phyloP scores from a whole-genome alignment of 495 filamentous ascomycete species.

The Mytilinidion resinicola region DNA sequence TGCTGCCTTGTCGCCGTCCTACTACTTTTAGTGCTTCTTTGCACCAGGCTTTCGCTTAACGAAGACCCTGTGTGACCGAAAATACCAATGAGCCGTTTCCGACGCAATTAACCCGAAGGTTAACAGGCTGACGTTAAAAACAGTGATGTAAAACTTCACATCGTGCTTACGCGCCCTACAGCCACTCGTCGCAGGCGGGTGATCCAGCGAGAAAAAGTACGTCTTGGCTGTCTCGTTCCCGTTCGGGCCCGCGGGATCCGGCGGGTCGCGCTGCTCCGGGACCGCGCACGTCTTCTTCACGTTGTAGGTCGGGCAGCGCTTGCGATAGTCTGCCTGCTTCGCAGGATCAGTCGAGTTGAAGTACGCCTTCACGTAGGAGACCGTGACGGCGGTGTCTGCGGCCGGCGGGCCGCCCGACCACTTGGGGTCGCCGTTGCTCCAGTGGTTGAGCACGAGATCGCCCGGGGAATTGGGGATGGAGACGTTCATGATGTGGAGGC shows the following conservation, averaged over 20 bases:
- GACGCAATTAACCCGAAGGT: no score
- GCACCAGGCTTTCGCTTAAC: no score
- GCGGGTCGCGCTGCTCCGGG: constrained; percentile 46
- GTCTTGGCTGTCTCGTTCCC: constrained; percentile 37
- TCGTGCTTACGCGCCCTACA: no score
- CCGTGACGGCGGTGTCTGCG: constrained; percentile 51
- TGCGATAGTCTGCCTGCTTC: constrained; percentile 5
- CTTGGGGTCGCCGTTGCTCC: constrained; percentile 64
- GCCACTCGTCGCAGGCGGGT: no score
- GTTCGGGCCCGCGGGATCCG: constrained; percentile 24
- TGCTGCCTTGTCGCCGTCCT: no score
- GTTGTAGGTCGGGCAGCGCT: constrained; percentile 11
- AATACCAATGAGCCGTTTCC: no score
- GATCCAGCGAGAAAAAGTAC: constrained; percentile 56
- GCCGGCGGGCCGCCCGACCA: constrained; percentile 67
- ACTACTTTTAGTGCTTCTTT: no score
- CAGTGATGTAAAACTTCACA: no score
- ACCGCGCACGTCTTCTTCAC: constrained; percentile 50
- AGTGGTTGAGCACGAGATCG: constrained; percentile 64
- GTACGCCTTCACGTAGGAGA: constrained; percentile 66
- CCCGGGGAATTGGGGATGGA: constrained; percentile 53
- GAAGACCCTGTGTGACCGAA: no score
- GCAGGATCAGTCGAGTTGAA: constrained; percentile 57
- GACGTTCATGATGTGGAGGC: constrained; percentile 48
- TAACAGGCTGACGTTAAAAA: no score